phyloP scores from a whole-genome alignment of 495 filamentous ascomycete genomes.

The Corynascus novoguineensis region DNA sequence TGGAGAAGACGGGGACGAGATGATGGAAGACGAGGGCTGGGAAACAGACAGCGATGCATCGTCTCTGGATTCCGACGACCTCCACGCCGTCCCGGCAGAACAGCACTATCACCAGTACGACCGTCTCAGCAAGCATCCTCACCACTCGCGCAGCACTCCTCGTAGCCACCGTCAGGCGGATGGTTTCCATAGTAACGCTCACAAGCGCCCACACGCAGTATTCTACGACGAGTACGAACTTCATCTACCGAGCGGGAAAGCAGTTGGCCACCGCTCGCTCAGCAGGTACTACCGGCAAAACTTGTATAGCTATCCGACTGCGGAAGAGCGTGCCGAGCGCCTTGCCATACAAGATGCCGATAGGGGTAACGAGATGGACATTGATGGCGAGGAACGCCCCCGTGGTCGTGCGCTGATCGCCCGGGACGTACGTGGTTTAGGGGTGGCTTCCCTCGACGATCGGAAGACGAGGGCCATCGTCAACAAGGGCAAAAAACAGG shows the following conservation, averaged over 20 bases:
- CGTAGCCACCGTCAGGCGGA: slow-evolving; percentile 62
- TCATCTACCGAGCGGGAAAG: slow-evolving; percentile 83
- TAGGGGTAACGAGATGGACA: slow-evolving; percentile 26
- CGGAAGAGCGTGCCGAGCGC: slow-evolving; percentile 58
- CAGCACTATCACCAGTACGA: slow-evolving; percentile 55
- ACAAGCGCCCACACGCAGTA: slow-evolving; percentile 58
- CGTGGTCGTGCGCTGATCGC: slow-evolving; percentile 23
- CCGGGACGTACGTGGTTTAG: slow-evolving; percentile 26
- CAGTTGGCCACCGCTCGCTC: slow-evolving; percentile 85
- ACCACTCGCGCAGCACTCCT: slow-evolving; percentile 59
- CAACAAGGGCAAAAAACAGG: slow-evolving; percentile 25
- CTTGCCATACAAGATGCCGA: slow-evolving; percentile 47
- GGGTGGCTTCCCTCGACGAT: slow-evolving; percentile 17
- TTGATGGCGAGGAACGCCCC: slow-evolving; percentile 18
- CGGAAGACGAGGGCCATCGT: slow-evolving; percentile 17
- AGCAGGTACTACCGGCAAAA: slow-evolving; percentile 89
- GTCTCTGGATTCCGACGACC: slow-evolving; percentile 71
- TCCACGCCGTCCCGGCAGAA: slow-evolving; percentile 65
- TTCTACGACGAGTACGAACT: slow-evolving; percentile 90
- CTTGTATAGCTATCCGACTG: slow-evolving; percentile 70
- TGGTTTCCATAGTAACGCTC: slow-evolving; percentile 68
- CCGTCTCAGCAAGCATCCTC: slow-evolving; percentile 55
- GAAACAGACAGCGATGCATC: slow-evolving; percentile 87
- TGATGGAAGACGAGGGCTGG: slow-evolving; percentile 52
- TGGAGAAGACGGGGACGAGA: slow-evolving; percentile 41